Percentiles rank a stretch among this genome's conserved stretches.
Evolutionary conservation across 257 asterid genomes (phyloP).

Genomic region (Nicotiana undulata): DNA sequence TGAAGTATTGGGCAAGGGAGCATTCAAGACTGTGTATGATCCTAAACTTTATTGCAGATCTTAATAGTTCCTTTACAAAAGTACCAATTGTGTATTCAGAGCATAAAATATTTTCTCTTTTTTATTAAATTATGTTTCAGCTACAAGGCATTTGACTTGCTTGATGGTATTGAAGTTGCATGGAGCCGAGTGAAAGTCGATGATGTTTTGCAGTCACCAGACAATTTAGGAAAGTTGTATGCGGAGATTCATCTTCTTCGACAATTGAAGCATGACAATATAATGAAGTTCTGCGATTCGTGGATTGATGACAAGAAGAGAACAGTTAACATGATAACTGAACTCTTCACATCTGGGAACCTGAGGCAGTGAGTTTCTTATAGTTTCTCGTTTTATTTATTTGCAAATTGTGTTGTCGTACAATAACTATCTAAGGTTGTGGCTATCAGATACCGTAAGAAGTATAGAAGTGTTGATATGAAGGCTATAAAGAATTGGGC

Average conservation of each 20-base stretch:
- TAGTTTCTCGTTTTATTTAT: background rate
- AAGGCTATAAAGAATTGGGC: conserved; percentile 79
- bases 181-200: conserved; percentile 70
- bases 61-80: background rate
- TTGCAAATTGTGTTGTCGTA: background rate
- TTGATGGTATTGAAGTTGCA: conserved; percentile 82
- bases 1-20: conserved; percentile 78
- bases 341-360: conserved; percentile 85
- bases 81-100: background rate
- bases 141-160: conserved; percentile 70
- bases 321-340: conserved; percentile 82
- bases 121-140: conserved; percentile 18
- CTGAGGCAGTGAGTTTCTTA: conserved; percentile 65
- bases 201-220: conserved; percentile 50
- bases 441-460: conserved; percentile 44
- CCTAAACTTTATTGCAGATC: background rate
- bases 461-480: conserved; percentile 60
- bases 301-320: conserved; percentile 79
- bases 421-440: background rate
- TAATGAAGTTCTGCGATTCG: conserved; percentile 37
- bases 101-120: background rate
- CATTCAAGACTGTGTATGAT: conserved; percentile 77
- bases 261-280: conserved; percentile 60
- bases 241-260: conserved; percentile 78
- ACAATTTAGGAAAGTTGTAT: conserved; percentile 60